Conservation (phyloP, 2,329 filamentous ascomycete genomes). For the Colletotrichum eremochloae region DNA sequence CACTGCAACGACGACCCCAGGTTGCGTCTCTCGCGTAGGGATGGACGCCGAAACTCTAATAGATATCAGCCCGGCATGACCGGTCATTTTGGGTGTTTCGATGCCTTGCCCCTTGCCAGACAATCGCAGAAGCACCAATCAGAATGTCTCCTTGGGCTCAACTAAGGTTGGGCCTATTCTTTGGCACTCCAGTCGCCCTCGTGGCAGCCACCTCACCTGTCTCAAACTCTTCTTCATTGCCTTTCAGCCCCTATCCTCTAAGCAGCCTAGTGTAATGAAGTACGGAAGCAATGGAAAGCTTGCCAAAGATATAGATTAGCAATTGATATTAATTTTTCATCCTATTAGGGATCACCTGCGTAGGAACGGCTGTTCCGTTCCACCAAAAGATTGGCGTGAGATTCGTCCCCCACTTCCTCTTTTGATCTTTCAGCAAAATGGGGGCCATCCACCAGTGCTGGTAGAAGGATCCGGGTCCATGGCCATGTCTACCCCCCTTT, state of each 20-base stretch:
- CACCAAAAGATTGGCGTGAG: slow-evolving; percentile 9
- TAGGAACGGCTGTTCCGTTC: slow-evolving; percentile 4
- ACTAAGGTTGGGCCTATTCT: slow-evolving; percentile 34
- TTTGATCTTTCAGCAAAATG: neutral
- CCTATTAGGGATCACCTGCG: slow-evolving; percentile 1
- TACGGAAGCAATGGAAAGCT: neutral
- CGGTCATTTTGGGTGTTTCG: neutral
- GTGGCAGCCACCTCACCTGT: slow-evolving; percentile 19
- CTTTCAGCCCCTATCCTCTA: neutral
- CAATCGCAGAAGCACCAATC: slow-evolving; percentile 9
- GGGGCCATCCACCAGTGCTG: neutral
- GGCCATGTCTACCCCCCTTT: slow-evolving; percentile 7
- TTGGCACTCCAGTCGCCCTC: slow-evolving; percentile 31
- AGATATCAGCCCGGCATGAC: neutral
- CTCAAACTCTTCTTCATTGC: neutral
- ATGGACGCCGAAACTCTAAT: neutral
- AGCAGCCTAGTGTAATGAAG: neutral
- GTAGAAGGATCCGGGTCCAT: slow-evolving; percentile 1
- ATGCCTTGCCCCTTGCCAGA: slow-evolving; percentile 4
- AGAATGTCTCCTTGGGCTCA: neutral
- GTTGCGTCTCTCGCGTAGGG: neutral
- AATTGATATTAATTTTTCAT: neutral
- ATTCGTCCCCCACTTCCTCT: slow-evolving; percentile 14
- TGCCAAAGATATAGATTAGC: neutral
- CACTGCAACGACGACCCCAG: neutral